Evolutionary conservation across 768 basidiomycete species (phyloP).

Genomic region (Tylopilus rubrobrunneus): DNA sequence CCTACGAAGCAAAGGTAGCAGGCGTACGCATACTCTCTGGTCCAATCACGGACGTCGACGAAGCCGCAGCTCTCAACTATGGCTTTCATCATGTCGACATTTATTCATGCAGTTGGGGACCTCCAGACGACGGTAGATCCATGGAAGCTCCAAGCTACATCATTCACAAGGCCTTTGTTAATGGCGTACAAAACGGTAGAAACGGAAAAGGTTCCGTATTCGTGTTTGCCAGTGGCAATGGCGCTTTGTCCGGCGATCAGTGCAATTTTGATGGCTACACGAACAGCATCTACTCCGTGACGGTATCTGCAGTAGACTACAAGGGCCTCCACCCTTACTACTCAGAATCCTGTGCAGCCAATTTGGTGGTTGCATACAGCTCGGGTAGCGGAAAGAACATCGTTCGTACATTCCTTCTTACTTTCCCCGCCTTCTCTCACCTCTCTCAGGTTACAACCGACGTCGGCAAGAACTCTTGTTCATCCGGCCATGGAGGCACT

Average conservation of each 20-base stretch:
- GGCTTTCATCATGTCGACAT: slow-evolving; percentile 90
- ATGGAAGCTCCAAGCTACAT: slow-evolving; percentile 94
- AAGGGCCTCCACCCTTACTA: slow-evolving; percentile 95
- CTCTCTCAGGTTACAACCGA: slow-evolving; percentile 83
- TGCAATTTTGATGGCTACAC: slow-evolving; percentile 99
- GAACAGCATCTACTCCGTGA: slow-evolving; percentile 94
- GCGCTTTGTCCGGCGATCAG: slow-evolving; percentile 86
- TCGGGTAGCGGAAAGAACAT: slow-evolving; percentile 94
- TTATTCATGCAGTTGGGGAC: slow-evolving; percentile 96
- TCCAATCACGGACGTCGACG: slow-evolving; percentile 91
- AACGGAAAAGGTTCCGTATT: slow-evolving; percentile 88
- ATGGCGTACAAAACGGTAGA: slow-evolving; percentile 89
- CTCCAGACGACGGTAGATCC: slow-evolving; percentile 87
- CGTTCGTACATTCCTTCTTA: slow-evolving; percentile 45
- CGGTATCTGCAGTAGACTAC: slow-evolving; percentile 92
- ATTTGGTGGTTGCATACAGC: slow-evolving; percentile 94
- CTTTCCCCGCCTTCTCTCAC: slow-evolving; percentile 12
- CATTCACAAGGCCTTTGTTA: slow-evolving; percentile 90
- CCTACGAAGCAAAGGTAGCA: slow-evolving; percentile 87
- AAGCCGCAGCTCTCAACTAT: slow-evolving; percentile 92
- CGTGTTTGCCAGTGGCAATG: slow-evolving; percentile 97
- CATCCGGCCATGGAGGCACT: slow-evolving; percentile 86
- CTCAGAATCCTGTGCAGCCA: slow-evolving; percentile 96
- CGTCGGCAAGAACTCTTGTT: slow-evolving; percentile 79
- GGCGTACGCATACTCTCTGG: slow-evolving; percentile 95